Percentiles rank a stretch among this genome's conserved stretches.
Evolutionary conservation across 805 yeast genomes (phyloP).

Genomic region (Dipodascus albidus): DNA sequence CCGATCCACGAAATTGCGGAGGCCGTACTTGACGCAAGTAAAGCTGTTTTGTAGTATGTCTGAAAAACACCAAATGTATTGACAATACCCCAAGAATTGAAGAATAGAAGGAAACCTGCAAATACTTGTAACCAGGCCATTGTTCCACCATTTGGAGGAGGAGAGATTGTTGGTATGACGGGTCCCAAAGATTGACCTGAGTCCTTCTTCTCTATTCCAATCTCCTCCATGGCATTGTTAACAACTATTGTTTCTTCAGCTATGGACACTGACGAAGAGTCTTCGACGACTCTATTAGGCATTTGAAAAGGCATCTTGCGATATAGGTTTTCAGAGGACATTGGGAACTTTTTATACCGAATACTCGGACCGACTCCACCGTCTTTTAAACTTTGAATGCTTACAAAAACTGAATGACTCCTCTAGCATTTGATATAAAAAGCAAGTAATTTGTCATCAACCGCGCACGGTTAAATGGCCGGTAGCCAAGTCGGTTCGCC

Average conservation of each 20-base stretch:
- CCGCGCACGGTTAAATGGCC: no score
- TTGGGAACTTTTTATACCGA: no score
- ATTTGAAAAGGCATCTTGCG: no score
- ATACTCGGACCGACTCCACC: no score
- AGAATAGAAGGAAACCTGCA: constrained; percentile 12
- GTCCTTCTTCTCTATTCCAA: neutral
- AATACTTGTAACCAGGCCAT: constrained; percentile 16
- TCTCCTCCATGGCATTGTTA: neutral
- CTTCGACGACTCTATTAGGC: no score
- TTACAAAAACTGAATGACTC: no score
- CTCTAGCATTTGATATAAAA: no score
- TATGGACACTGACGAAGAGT: neutral
- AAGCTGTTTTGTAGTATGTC: constrained; percentile 18
- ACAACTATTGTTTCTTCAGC: neutral
- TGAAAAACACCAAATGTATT: constrained; percentile 22
- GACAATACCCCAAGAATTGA: constrained; percentile 15
- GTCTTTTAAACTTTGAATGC: no score
- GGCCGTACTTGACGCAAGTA: constrained; percentile 19
- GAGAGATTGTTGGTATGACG: no score
- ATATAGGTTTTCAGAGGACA: no score
- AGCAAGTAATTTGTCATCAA: no score
- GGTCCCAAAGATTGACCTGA: neutral
- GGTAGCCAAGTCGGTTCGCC: no score
- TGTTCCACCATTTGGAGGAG: constrained; percentile 17
- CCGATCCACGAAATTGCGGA: constrained; percentile 27